These are phyloP conservation scores for Calocera viscosa DNA, from an alignment of 768 basidiomycete species.

Conservation along the genomic window DNA sequence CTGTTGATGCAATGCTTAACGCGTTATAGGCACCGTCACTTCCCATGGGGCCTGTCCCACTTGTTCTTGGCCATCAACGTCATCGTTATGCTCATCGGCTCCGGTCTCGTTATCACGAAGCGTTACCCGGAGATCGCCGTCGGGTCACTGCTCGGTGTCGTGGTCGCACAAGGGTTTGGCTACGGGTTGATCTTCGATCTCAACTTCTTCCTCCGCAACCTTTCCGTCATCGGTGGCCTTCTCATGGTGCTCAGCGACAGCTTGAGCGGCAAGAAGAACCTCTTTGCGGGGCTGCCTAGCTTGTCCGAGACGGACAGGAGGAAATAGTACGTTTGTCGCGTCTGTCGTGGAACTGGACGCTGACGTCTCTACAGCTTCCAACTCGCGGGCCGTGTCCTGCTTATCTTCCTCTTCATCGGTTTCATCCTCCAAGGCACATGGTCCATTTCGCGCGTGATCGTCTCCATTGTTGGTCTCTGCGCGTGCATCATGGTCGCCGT, in stretches of 20 bases:
- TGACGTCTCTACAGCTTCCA: conserved; percentile 57
- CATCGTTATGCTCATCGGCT: conserved; percentile 79
- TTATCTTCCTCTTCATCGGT: conserved; percentile 98
- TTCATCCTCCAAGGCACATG: conserved; percentile 91
- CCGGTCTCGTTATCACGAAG: conserved; percentile 75
- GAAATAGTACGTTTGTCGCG: conserved; percentile 67
- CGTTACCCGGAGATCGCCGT: conserved; percentile 81
- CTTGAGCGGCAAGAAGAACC: conserved; percentile 71
- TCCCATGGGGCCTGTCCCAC: conserved; percentile 92
- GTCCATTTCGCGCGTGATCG: conserved; percentile 72
- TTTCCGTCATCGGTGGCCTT: conserved; percentile 92
- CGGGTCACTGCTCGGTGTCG: conserved; percentile 77
- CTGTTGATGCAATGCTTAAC: conserved; percentile 2
- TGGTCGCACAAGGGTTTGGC: conserved; percentile 91
- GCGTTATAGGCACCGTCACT: conserved; percentile 67
- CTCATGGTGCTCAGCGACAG: conserved; percentile 99
- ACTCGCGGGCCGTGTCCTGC: conserved; percentile 86
- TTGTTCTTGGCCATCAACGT: conserved; percentile 86
- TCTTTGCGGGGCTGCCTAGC: conserved; percentile 81
- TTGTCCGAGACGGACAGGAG: conserved; percentile 91
- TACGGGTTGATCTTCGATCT: conserved; percentile 99
- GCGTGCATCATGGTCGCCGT: conserved; percentile 95
- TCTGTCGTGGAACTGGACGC: not conserved
- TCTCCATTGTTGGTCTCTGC: conserved; percentile 78
- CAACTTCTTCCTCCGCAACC: conserved; percentile 99